Evolutionary conservation across 805 yeast genomes (phyloP), one percentile per base, ranked within the genome.

Genomic region (Candida tallmaniae): DNA sequence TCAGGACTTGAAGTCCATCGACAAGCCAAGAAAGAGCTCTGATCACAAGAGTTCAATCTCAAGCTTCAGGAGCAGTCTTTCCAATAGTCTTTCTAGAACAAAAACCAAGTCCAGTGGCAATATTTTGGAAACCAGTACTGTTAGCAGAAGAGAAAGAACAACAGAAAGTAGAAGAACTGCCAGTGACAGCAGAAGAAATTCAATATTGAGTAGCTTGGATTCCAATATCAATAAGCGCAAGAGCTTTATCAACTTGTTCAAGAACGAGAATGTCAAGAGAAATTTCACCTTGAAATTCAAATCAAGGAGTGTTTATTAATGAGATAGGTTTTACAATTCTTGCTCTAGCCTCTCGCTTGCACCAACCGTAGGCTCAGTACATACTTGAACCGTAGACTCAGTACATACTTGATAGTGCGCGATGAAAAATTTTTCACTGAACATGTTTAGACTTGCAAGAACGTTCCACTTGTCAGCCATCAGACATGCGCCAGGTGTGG

Each of bases 281-380:
- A 44, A 36, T 30, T 42, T 47, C 26, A 39, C 51, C 7, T 32
- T 50, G 24, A 48, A 46, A 26, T 27, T 46, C 14, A 48, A 43
- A 29, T 41, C 50, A n/a, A 48, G 38, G 30, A 38, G 42, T 31
- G 44, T 40, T 27, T 40, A 43, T 31, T 42, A 38, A 24, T 27
- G 19, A 8, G 29, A 27, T 27, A 15, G 17, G n/a, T 6, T 6
- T 24, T 24, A 27, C 7, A 7, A 7, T 27, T 27, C 15, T 27
- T 27, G 7, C 29, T 15, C 15, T 13, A 17, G 15, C n/a, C 27
- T 23, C 27, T 23, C n/a, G 14, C 10, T 20, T n/a, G n/a, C n/a
- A n/a, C n/a, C n/a, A n/a, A n/a, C n/a, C n/a, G n/a, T n/a, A n/a
- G n/a, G n/a, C n/a, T n/a, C n/a, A n/a, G n/a, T n/a, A n/a, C n/a